Conservation (phyloP, 371 early-diverging fungal species). For the Apophysomyces elegans region DNA sequence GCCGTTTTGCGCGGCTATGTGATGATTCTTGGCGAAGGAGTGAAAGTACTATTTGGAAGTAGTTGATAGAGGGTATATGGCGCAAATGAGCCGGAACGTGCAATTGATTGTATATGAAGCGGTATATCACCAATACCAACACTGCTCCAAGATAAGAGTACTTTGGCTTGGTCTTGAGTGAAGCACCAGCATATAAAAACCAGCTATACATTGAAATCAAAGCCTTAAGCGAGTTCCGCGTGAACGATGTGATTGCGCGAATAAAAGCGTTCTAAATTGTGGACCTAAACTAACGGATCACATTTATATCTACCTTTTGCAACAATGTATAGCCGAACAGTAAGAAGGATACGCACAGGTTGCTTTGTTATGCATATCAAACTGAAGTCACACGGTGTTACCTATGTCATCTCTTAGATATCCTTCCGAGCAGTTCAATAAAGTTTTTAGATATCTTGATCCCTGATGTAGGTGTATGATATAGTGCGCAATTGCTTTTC, state of each 20-base stretch:
- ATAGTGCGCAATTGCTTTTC: no score
- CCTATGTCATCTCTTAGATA: neutral
- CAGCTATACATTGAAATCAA: neutral
- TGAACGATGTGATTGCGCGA: neutral
- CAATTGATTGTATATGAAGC: neutral
- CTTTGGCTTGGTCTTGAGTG: neutral
- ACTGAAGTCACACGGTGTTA: neutral
- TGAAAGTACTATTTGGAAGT: neutral
- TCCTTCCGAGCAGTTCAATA: neutral
- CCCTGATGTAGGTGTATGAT: no score
- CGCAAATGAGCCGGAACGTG: slow-evolving; percentile 15
- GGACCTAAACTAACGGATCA: no score
- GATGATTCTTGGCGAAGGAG: slow-evolving; percentile 11
- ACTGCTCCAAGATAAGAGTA: slow-evolving; percentile 1
- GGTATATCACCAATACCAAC: neutral
- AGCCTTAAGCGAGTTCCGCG: neutral
- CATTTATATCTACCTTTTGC: neutral
- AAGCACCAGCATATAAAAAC: neutral
- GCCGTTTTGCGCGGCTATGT: slow-evolving; percentile 10
- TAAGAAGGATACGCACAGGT: neutral
- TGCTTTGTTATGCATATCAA: neutral
- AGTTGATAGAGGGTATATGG: slow-evolving; percentile 17
- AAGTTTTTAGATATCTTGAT: neutral
- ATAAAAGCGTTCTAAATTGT: neutral
- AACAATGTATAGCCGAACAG: neutral